These are phyloP conservation scores for Irpex sp. DNA, from an alignment of 1,284 basidiomycete genomes.

Conservation along the genomic window DNA sequence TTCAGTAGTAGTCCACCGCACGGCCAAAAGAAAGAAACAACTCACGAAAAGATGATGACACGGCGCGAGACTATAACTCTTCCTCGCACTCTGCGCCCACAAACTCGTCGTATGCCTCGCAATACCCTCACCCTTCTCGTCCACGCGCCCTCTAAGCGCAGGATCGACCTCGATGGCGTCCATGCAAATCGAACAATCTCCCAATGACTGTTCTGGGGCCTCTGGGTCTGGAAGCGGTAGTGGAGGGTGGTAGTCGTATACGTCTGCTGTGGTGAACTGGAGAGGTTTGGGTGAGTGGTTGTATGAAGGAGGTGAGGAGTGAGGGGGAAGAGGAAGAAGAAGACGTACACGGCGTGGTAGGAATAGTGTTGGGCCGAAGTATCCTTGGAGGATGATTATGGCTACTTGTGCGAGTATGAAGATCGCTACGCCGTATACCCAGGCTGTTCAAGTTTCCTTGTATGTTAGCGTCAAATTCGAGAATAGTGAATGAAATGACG, in stretches of 20 bases:
- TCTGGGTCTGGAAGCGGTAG: constrained; percentile 69
- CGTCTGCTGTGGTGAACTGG: constrained; percentile 57
- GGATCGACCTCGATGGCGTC: constrained; percentile 68
- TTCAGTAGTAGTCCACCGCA: constrained; percentile 1
- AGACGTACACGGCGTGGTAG: constrained; percentile 53
- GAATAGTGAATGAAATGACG: constrained; percentile 19
- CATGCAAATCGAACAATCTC: constrained; percentile 90
- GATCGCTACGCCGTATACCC: constrained; percentile 59
- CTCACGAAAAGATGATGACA: constrained; percentile 86
- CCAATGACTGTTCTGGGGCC: constrained; percentile 64
- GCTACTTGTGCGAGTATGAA: constrained; percentile 63
- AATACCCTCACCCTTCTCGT: constrained; percentile 22
- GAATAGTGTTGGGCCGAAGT: constrained; percentile 80
- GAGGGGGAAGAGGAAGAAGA: no score
- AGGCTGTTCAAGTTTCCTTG: constrained; percentile 34
- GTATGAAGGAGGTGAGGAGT: neutral
- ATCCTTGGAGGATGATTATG: constrained; percentile 70
- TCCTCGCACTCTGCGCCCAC: constrained; percentile 46
- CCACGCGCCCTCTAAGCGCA: constrained; percentile 26
- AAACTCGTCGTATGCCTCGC: constrained; percentile 12
- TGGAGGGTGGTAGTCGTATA: constrained; percentile 82
- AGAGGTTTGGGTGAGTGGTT: neutral
- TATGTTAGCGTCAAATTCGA: neutral
- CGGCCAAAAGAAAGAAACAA: constrained; percentile 15
- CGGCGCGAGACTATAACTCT: constrained; percentile 80